Conservation (phyloP, 2,329 filamentous ascomycete species). For the Alternaria hordeiaustralica region DNA sequence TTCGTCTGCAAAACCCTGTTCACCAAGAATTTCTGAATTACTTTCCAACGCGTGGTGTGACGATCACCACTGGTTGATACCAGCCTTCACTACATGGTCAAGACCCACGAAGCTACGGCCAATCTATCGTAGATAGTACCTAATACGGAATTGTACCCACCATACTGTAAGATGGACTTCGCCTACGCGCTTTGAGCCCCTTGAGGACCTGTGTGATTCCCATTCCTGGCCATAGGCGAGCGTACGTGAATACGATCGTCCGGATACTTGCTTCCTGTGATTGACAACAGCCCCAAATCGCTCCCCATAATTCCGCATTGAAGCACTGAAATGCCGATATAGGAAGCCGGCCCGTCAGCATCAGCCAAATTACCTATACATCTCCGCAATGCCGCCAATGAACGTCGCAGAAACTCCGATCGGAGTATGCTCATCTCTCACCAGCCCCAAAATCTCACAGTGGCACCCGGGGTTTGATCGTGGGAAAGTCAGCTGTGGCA, state of each 20-base stretch:
- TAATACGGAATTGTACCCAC: background rate
- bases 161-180: background rate
- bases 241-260: background rate
- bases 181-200: background rate
- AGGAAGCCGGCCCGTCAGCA: constrained; percentile 17
- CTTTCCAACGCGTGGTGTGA: background rate
- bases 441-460: background rate
- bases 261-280: background rate
- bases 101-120: constrained; percentile 4
- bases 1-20: background rate
- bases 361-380: background rate
- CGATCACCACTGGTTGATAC: background rate
- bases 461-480: background rate
- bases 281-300: background rate
- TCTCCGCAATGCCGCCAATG: constrained; percentile 15
- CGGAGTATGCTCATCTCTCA: background rate
- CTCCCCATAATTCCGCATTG: background rate
- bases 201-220: background rate
- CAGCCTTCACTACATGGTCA: background rate
- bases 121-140: background rate
- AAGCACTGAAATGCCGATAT: background rate
- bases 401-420: background rate
- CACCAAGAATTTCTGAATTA: background rate
- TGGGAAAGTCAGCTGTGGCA: background rate
- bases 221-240: background rate